Conservation (phyloP, 768 basidiomycete species). For the Melanogaster broomeanus region DNA sequence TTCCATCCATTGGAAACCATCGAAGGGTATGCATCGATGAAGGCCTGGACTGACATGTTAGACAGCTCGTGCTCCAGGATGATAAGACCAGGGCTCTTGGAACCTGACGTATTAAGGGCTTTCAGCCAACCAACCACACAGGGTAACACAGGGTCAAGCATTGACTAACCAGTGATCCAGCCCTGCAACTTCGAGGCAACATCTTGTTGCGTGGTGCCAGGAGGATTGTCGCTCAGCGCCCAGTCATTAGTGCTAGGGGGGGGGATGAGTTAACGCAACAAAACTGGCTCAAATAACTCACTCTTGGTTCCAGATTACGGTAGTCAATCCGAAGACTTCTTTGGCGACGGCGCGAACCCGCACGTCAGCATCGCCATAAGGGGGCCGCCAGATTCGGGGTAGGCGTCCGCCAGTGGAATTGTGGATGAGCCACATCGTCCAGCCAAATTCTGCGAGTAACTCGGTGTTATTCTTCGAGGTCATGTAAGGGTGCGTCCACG, state of each 20-base stretch:
- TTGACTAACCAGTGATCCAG: conserved; percentile 54
- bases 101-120: conserved; percentile 35
- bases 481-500: conserved; percentile 80
- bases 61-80: conserved; percentile 85
- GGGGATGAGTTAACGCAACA: not conserved
- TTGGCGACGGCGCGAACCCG: conserved; percentile 84
- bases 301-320: conserved; percentile 94
- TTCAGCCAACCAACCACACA: not conserved
- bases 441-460: conserved; percentile 73
- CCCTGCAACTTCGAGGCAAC: conserved; percentile 52
- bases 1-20: conserved; percentile 75
- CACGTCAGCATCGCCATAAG: conserved; percentile 82
- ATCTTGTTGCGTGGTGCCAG: conserved; percentile 43
- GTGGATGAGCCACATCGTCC: conserved; percentile 77
- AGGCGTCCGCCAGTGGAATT: conserved; percentile 78
- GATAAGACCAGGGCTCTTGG: conserved; percentile 78
- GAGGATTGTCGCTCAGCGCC: conserved; percentile 48
- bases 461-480: conserved; percentile 70
- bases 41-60: conserved; percentile 59
- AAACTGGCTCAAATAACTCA: conserved; percentile 33
- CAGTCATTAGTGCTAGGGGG: conserved; percentile 70
- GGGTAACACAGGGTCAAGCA: not conserved
- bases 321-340: conserved; percentile 81
- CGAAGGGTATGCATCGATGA: conserved; percentile 63
- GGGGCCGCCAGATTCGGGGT: conserved; percentile 86